Base-by-base conservation (phyloP, 1,284 basidiomycete species). In the Malassezia dermatis region DNA sequence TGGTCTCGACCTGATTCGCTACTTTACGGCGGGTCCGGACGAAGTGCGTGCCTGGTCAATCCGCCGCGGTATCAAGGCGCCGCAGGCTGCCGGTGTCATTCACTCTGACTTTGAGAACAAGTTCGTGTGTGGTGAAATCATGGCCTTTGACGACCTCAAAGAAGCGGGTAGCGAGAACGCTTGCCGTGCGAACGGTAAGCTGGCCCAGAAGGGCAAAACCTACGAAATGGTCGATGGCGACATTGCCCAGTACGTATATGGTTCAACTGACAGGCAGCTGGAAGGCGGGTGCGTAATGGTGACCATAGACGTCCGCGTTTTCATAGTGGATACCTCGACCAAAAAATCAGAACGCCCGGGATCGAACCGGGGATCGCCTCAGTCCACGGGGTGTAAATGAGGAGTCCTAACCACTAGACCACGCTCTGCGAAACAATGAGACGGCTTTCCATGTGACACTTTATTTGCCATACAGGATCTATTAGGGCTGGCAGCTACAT, bases 91-190 rank as follows among this genome's bases (percentile, higher is more conserved):
- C 32, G 94, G 94, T 77, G 90, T 99, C 68, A 99, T 99, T 73
- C 93, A 98, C 53, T 59, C 88, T 41, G 89, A 93, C 77, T 93
- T 93, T 73, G 88, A 96, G 79, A 88, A 93, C 76, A 94, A 94
- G 78, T 96, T 98, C 69, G 88, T 99, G n/a, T 98, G 93, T 69
- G 94, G 93, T 77, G 93, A 98, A 78, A 95, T 98, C 75, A 95
- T 96, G 88, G 73, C 84, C 4, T 95, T 85, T 70, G 83, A 84
- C 0, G 94, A 96, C 75, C 79, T 99, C 62, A 86, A 86, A 75
- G 89, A 95, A 77, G 79, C 90, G 68, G 93, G 90, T 13, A 86
- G 84, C 61, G 94, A 99, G 79, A 64, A 82, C 3, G 84, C 85
- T 11, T 90, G 94, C 74, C 96, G 96, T 78, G 88, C 91, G 53